These are phyloP conservation scores for Pythium brachiatum DNA, from an alignment of 352 stramenopile genomes.

Conservation along the genomic window DNA sequence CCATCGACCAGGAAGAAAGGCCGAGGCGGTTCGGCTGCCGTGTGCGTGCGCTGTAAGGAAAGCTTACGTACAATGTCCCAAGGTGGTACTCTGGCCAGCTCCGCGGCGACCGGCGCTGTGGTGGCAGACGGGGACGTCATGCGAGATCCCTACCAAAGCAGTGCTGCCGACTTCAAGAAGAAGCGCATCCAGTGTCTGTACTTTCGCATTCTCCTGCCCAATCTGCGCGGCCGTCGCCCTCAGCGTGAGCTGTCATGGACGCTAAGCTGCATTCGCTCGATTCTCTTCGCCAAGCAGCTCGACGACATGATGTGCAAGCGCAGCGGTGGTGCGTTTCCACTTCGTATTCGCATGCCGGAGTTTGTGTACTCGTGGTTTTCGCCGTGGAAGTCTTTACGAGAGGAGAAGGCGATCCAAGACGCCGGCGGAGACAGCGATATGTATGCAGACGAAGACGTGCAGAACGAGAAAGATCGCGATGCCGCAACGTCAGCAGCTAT, in stretches of 20 bases:
- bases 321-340: slow-evolving; percentile 38
- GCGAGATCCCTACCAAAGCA: not conserved
- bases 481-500: not conserved
- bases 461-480: not conserved
- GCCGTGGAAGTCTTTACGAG: slow-evolving; percentile 57
- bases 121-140: not conserved
- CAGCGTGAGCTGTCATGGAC: slow-evolving; percentile 83
- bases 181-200: slow-evolving; percentile 80
- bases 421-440: slow-evolving; percentile 2
- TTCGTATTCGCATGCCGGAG: slow-evolving; percentile 88
- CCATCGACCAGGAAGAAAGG: not conserved
- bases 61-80: slow-evolving; percentile 38
- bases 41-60: slow-evolving; percentile 68
- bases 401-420: slow-evolving; percentile 39
- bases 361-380: slow-evolving; percentile 94
- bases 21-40: slow-evolving; percentile 8
- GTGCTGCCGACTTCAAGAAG: slow-evolving; percentile 27
- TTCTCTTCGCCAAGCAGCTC: slow-evolving; percentile 86
- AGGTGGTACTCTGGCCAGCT: slow-evolving; percentile 19
- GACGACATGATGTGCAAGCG: slow-evolving; percentile 73
- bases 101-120: not conserved
- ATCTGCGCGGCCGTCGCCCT: slow-evolving; percentile 79
- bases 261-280: slow-evolving; percentile 86
- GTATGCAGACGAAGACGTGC: slow-evolving; percentile 27
- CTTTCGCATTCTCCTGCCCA: slow-evolving; percentile 90